phyloP scores from a whole-genome alignment of 2,329 filamentous ascomycete species.

The Lithohypha guttulata region DNA sequence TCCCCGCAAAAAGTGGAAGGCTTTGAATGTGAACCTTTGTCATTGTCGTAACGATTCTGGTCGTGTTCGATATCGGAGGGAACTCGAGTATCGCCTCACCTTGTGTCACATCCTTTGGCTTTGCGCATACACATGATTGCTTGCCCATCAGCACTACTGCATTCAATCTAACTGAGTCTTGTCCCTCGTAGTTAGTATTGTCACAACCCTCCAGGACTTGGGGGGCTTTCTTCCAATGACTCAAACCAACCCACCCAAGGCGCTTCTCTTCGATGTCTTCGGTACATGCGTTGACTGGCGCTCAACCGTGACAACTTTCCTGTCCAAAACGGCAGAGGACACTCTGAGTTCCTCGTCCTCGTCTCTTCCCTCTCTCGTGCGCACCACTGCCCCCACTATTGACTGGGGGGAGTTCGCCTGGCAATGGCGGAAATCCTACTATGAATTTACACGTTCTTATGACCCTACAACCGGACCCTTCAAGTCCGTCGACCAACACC shows the following conservation, averaged over 20 bases:
- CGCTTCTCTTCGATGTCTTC: constrained; percentile 65
- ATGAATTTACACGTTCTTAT: constrained; percentile 44
- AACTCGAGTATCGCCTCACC: too few species aligned
- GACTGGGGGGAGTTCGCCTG: constrained; percentile 58
- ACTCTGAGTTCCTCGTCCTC: constrained; percentile 37
- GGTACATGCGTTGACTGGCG: constrained; percentile 76
- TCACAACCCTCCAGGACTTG: too few species aligned
- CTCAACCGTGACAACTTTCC: constrained; percentile 49
- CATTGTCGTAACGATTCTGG: too few species aligned
- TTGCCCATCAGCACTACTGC: too few species aligned
- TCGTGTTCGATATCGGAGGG: too few species aligned
- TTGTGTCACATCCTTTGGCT: too few species aligned
- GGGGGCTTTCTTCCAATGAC: too few species aligned
- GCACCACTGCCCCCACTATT: constrained; percentile 39
- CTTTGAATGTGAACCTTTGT: too few species aligned
- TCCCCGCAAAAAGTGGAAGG: too few species aligned
- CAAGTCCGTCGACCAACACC: constrained; percentile 63
- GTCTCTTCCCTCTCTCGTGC: constrained; percentile 38
- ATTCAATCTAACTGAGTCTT: too few species aligned
- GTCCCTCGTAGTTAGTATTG: too few species aligned
- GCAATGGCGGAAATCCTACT: constrained; percentile 59
- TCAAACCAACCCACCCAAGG: constrained; percentile 35
- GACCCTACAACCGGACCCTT: constrained; percentile 35
- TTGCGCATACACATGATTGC: too few species aligned
- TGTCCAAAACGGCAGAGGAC: constrained; percentile 41